phyloP scores from a whole-genome alignment of 139 green algal genomes.

The Desmodesmus armatus region DNA sequence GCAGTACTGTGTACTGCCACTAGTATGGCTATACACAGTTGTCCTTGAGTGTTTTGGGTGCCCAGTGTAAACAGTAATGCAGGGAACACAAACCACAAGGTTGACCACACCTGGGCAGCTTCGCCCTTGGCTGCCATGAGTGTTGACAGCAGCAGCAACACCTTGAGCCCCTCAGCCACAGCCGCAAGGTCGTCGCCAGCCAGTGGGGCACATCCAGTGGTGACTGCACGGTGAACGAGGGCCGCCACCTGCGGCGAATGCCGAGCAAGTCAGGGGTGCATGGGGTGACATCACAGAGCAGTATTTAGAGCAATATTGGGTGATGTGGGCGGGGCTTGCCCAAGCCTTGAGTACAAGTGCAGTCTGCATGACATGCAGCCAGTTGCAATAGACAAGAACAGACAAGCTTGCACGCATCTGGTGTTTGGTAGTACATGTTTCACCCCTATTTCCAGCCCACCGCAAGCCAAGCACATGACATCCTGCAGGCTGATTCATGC shows the following conservation, averaged over 20 bases:
- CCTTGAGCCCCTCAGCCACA: constrained; percentile 65
- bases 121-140: constrained; percentile 17
- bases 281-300: too few relatives aligned
- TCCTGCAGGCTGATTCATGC: too few relatives aligned
- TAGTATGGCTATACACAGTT: neutral
- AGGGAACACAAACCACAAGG: constrained; percentile 17
- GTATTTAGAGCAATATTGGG: too few relatives aligned
- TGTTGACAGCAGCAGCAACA: constrained; percentile 61
- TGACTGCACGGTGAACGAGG: neutral
- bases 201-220: neutral
- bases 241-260: constrained; percentile 35
- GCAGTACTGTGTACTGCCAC: constrained; percentile 27
- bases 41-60: neutral
- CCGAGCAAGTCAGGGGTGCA: too few relatives aligned
- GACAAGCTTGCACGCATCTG: too few relatives aligned
- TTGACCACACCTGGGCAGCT: constrained; percentile 1
- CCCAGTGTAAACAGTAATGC: neutral
- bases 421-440: too few relatives aligned
- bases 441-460: too few relatives aligned
- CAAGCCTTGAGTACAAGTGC: too few relatives aligned
- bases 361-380: too few relatives aligned
- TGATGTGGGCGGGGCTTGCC: too few relatives aligned
- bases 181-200: constrained; percentile 25
- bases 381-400: too few relatives aligned
- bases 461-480: too few relatives aligned